Evolutionary conservation across 2,329 filamentous ascomycete genomes (phyloP).

Genomic region (Aspergillus jensenii): DNA sequence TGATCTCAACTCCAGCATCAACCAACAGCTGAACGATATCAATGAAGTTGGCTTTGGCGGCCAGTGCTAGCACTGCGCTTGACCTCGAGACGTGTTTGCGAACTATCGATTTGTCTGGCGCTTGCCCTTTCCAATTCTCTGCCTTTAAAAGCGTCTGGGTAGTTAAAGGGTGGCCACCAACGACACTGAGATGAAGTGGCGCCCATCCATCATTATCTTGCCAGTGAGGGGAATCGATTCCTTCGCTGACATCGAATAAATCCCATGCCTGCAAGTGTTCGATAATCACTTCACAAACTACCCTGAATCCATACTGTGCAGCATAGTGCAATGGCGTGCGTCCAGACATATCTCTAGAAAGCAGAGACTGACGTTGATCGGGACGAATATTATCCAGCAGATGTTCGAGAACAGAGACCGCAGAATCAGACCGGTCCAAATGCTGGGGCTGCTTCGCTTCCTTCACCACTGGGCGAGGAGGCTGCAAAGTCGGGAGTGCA

Average conservation of each 20-base stretch:
- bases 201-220: constrained; percentile 90
- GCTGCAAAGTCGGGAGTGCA: constrained; percentile 63
- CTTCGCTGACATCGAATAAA: constrained; percentile 78
- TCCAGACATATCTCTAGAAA: constrained; percentile 72
- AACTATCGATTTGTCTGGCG: constrained; percentile 61
- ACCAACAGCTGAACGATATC: constrained; percentile 84
- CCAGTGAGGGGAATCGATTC: constrained; percentile 85
- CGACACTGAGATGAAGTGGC: constrained; percentile 86
- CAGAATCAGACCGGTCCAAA: constrained; percentile 68
- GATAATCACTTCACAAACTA: constrained; percentile 86
- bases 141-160: constrained; percentile 78
- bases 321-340: constrained; percentile 89
- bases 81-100: constrained; percentile 75
- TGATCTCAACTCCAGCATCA: constrained; percentile 85
- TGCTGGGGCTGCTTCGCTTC: constrained; percentile 64
- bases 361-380: constrained; percentile 67
- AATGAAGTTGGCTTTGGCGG: constrained; percentile 82
- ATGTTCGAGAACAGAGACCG: constrained; percentile 65
- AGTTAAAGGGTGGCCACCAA: constrained; percentile 84
- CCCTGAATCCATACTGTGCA: constrained; percentile 88
- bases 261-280: constrained; percentile 85
- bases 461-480: constrained; percentile 62
- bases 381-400: constrained; percentile 67
- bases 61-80: constrained; percentile 81
- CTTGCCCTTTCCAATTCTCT: constrained; percentile 71